Evolutionary conservation across 805 yeast species (phyloP).

Genomic region (Yarrowia osloensis): DNA sequence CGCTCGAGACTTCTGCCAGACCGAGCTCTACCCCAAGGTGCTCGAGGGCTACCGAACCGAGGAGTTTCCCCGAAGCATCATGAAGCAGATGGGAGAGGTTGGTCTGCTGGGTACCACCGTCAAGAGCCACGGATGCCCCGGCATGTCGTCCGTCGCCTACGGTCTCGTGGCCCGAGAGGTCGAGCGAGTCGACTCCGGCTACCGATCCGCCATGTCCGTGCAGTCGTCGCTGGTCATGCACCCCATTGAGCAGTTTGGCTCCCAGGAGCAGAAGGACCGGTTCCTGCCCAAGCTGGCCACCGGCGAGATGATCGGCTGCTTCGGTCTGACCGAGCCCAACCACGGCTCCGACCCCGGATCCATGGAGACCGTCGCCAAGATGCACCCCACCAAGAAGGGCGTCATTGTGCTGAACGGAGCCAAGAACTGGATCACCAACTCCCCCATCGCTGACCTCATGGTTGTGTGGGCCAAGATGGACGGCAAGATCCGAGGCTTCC

Average conservation of each 20-base stretch:
- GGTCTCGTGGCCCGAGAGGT: constrained; percentile 50
- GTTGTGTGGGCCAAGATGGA: constrained; percentile 50
- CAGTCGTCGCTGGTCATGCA: constrained; percentile 51
- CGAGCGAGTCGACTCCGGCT: constrained; percentile 50
- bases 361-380: constrained; percentile 55
- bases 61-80: constrained; percentile 42
- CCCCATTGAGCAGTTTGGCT: constrained; percentile 47
- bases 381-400: constrained; percentile 48
- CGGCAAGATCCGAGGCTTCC: constrained; percentile 48
- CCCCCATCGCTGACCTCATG: constrained; percentile 50
- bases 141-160: constrained; percentile 48
- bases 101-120: constrained; percentile 48
- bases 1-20: constrained; percentile 46
- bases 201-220: constrained; percentile 49
- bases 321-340: constrained; percentile 66
- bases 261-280: constrained; percentile 47
- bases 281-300: constrained; percentile 46
- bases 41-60: constrained; percentile 48
- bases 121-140: constrained; percentile 48
- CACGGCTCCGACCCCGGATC: constrained; percentile 64
- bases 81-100: constrained; percentile 48
- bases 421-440: constrained; percentile 50
- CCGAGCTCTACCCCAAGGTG: constrained; percentile 45
- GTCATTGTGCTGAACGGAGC: constrained; percentile 47
- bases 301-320: constrained; percentile 56